Evolutionary conservation across 805 yeast species (phyloP).

Genomic region (Wickerhamiella spandovensis): DNA sequence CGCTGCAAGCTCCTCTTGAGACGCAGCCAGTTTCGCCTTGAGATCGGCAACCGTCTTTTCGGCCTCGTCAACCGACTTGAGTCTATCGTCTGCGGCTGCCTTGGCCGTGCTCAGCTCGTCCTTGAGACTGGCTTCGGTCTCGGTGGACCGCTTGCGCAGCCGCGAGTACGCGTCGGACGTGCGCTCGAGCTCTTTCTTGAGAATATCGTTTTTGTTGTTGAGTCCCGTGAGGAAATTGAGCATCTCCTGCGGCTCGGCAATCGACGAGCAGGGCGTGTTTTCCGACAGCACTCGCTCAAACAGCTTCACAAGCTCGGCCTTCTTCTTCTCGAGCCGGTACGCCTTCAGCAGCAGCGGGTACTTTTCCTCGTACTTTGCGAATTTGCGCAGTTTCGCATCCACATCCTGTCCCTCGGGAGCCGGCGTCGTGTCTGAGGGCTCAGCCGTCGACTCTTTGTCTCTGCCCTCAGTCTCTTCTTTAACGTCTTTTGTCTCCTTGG

Average conservation of each 20-base stretch:
- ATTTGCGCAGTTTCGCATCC: conserved; percentile 16
- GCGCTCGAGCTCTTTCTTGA: conserved; percentile 52
- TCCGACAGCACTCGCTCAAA: conserved; percentile 67
- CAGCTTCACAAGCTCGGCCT: conserved; percentile 38
- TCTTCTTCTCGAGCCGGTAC: conserved; percentile 65
- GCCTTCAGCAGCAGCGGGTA: conserved; percentile 77
- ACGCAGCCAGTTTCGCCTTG: neutral
- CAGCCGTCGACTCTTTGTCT: neutral
- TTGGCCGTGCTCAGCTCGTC: neutral
- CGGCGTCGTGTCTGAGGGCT: neutral
- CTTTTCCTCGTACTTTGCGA: conserved; percentile 62
- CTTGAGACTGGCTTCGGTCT: neutral
- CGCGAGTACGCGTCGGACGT: conserved; percentile 19
- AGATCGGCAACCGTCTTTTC: neutral
- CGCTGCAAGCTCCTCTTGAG: neutral
- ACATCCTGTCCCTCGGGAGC: conserved; percentile 3
- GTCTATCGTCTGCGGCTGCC: neutral
- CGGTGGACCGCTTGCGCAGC: conserved; percentile 8
- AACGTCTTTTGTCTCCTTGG: no score
- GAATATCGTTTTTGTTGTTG: conserved; percentile 43
- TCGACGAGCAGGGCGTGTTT: conserved; percentile 63
- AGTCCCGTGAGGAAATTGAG: conserved; percentile 57
- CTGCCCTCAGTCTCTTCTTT: no score
- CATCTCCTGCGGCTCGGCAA: conserved; percentile 58
- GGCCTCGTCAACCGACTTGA: neutral